Evolutionary conservation across 352 stramenopile species (phyloP).

Genomic region (Phytopythium montanum): DNA sequence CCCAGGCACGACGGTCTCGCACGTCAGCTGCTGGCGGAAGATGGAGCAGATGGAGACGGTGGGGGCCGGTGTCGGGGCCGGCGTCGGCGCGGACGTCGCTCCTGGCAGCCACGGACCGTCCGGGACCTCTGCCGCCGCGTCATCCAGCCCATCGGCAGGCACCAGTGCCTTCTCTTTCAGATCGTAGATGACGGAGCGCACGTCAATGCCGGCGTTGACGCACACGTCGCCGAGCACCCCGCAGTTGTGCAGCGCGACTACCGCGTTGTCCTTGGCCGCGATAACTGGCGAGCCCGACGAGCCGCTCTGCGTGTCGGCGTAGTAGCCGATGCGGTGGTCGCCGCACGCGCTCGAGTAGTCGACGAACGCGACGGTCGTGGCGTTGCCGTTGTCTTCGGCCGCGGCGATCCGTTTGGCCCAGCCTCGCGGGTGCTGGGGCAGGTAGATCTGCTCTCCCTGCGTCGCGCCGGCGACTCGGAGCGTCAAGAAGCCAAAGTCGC

Average conservation of each 20-base stretch:
- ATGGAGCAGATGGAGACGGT: slow-evolving; percentile 22
- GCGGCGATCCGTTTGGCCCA: slow-evolving; percentile 32
- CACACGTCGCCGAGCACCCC: slow-evolving; percentile 21
- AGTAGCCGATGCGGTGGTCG: slow-evolving; percentile 32
- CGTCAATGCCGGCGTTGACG: slow-evolving; percentile 29
- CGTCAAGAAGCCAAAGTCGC: slow-evolving; percentile 28
- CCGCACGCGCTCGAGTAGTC: slow-evolving; percentile 25
- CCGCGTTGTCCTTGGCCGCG: slow-evolving; percentile 31
- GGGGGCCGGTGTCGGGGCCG: slow-evolving; percentile 21
- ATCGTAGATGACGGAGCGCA: slow-evolving; percentile 30
- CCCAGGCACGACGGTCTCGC: slow-evolving; percentile 23
- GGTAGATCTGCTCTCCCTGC: slow-evolving; percentile 38
- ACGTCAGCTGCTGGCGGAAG: slow-evolving; percentile 24
- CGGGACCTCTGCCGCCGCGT: slow-evolving; percentile 14
- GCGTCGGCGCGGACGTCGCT: slow-evolving; percentile 17
- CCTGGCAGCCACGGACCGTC: slow-evolving; percentile 22
- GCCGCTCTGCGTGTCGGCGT: slow-evolving; percentile 31
- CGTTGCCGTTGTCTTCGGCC: slow-evolving; percentile 21
- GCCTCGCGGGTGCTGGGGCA: slow-evolving; percentile 38
- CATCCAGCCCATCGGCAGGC: slow-evolving; percentile 20
- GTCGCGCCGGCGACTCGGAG: slow-evolving; percentile 21
- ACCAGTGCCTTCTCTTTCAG: slow-evolving; percentile 21
- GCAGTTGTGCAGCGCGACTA: slow-evolving; percentile 50
- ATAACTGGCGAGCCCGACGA: slow-evolving; percentile 46
- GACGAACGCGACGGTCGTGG: slow-evolving; percentile 12